These are phyloP conservation scores for Calocera viscosa DNA, from an alignment of 768 basidiomycete species.

Conservation along the genomic window DNA sequence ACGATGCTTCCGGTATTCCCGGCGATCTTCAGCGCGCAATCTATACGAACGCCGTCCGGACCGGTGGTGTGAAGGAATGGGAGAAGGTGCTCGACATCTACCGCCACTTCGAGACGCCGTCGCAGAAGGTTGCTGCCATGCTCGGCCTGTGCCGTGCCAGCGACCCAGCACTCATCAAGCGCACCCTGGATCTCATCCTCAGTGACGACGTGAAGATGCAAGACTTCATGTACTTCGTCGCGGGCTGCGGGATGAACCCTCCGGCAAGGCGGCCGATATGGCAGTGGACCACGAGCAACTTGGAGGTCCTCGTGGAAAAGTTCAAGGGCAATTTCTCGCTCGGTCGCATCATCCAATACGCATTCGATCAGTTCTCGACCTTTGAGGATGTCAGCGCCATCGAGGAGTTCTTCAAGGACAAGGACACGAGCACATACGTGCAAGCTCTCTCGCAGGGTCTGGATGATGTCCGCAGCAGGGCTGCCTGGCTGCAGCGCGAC, in stretches of 20 bases:
- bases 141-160: conserved; percentile 52
- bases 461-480: conserved; percentile 51
- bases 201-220: conserved; percentile 32
- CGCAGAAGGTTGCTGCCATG: conserved; percentile 59
- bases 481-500: conserved; percentile 43
- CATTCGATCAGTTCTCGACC: conserved; percentile 42
- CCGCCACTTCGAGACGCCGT: conserved; percentile 61
- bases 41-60: conserved; percentile 45
- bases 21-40: conserved; percentile 57
- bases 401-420: conserved; percentile 64
- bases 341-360: conserved; percentile 36
- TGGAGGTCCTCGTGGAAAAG: conserved; percentile 28
- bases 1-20: conserved; percentile 66
- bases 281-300: conserved; percentile 58
- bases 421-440: conserved; percentile 57
- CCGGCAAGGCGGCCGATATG: conserved; percentile 42
- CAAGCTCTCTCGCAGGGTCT: conserved; percentile 52
- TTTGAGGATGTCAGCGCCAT: conserved; percentile 51
- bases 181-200: conserved; percentile 51
- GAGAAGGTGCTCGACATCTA: conserved; percentile 57
- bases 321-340: conserved; percentile 34
- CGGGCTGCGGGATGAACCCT: conserved; percentile 44
- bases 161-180: conserved; percentile 44
- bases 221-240: conserved; percentile 46
- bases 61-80: conserved; percentile 65